A percentile compares a stretch with the other conserved stretches of the same genome.
These are phyloP conservation scores for Naganishia onofrii DNA, from an alignment of 768 basidiomycete genomes.

Conservation along the genomic window DNA sequence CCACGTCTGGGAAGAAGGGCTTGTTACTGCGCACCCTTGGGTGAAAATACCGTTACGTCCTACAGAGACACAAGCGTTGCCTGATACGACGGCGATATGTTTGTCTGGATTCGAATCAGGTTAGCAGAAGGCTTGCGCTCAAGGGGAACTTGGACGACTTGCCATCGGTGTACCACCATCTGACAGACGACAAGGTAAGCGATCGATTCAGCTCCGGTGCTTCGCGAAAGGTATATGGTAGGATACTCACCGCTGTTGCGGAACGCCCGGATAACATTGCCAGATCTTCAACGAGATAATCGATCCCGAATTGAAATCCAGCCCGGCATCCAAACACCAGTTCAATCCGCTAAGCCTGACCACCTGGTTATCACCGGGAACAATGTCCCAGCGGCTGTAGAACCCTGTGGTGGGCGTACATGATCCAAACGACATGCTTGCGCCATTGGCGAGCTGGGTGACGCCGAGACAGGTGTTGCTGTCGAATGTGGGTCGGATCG, in stretches of 20 bases:
- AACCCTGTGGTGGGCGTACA: not conserved
- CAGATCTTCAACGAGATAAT: constrained; percentile 6
- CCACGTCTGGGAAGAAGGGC: constrained; percentile 3
- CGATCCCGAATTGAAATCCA: not conserved
- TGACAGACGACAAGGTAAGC: not conserved
- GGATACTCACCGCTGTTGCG: constrained; percentile 15
- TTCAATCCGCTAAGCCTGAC: not conserved
- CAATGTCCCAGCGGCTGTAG: constrained; percentile 10
- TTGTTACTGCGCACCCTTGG: constrained; percentile 2
- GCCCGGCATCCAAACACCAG: constrained; percentile 19
- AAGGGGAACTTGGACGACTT: not conserved
- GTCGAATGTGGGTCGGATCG: not conserved
- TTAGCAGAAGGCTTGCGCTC: too few relatives aligned
- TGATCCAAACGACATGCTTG: not conserved
- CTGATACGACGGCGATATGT: not conserved
- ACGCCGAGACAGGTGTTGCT: constrained; percentile 8
- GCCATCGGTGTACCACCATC: constrained; percentile 13
- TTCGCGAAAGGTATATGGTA: too few relatives aligned
- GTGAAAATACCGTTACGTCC: constrained; percentile 13
- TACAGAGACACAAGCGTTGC: constrained; percentile 10
- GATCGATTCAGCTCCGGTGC: too few relatives aligned
- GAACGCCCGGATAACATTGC: constrained; percentile 5
- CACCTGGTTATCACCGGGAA: constrained; percentile 10
- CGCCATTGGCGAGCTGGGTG: constrained; percentile 1
- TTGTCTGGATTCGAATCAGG: not conserved